phyloP scores from a whole-genome alignment of 2,329 filamentous ascomycete genomes.

The Sporothrix globosa region DNA sequence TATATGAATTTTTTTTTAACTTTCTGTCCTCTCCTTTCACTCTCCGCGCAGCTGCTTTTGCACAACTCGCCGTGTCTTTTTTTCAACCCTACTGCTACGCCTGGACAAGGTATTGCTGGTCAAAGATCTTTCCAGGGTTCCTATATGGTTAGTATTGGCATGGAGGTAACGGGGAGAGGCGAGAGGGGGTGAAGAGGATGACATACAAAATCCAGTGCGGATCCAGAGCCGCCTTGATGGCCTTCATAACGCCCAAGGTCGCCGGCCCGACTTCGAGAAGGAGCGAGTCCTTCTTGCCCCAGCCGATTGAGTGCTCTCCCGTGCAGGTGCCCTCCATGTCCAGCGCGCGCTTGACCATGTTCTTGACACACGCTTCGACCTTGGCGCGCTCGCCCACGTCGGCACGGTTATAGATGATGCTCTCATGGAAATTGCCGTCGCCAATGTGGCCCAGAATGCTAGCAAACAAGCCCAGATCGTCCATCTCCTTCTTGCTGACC shows the following conservation, averaged over 20 bases:
- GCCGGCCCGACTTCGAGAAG: slow-evolving; percentile 78
- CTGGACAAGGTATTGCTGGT: slow-evolving; percentile 49
- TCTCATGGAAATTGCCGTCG: slow-evolving; percentile 93
- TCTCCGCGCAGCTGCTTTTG: background rate
- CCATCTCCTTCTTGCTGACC: slow-evolving; percentile 85
- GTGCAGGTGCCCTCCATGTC: slow-evolving; percentile 95
- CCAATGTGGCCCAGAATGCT: slow-evolving; percentile 89
- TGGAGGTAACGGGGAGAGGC: background rate
- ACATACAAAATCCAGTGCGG: slow-evolving; percentile 75
- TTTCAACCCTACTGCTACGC: background rate
- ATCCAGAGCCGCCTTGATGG: slow-evolving; percentile 80
- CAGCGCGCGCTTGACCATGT: slow-evolving; percentile 87
- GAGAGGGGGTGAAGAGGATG: no score
- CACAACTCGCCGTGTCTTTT: no score
- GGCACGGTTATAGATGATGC: slow-evolving; percentile 80
- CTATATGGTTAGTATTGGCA: slow-evolving; percentile 36
- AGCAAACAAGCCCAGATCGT: slow-evolving; percentile 81
- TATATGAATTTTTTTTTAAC: no score
- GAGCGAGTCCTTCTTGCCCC: slow-evolving; percentile 82
- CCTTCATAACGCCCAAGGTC: slow-evolving; percentile 82
- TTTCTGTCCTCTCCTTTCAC: background rate
- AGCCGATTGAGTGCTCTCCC: slow-evolving; percentile 82
- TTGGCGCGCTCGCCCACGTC: slow-evolving; percentile 71
- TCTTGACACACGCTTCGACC: slow-evolving; percentile 79
- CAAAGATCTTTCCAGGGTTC: slow-evolving; percentile 91